Percentiles rank a stretch among this genome's conserved stretches.
These are phyloP conservation scores for Acer yangbiense DNA, from an alignment of 345 rosid species.

Conservation along the genomic window DNA sequence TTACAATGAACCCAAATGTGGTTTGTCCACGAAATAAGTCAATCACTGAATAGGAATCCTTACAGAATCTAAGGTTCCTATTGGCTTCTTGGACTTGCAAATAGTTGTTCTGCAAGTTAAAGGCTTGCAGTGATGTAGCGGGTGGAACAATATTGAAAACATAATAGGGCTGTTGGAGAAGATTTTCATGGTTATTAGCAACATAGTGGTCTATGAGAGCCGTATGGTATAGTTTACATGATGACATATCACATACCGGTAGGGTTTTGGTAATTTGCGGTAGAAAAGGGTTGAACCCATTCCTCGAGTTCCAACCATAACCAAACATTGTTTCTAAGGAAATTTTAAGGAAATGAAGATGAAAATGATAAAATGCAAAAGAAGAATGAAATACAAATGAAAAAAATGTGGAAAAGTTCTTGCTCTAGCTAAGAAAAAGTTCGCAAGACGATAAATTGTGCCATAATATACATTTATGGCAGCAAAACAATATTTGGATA, in stretches of 20 bases:
- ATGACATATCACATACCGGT: background rate
- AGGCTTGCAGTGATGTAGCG: background rate
- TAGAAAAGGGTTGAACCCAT: background rate
- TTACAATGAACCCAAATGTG: too few species aligned
- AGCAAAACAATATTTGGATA: background rate
- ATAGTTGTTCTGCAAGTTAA: background rate
- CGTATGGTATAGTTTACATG: background rate
- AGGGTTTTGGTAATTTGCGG: background rate
- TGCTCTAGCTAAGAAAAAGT: background rate
- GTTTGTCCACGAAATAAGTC: too few species aligned
- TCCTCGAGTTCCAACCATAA: background rate
- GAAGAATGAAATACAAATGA: background rate
- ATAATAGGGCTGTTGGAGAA: background rate
- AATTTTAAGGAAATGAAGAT: background rate
- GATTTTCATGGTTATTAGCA: background rate
- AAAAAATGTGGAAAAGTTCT: background rate
- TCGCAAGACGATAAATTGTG: background rate
- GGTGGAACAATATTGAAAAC: background rate
- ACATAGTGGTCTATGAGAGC: conserved; percentile 9
- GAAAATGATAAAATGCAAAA: too few species aligned
- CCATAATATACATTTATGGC: conserved; percentile 3
- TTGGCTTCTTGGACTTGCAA: background rate
- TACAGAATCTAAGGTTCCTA: background rate
- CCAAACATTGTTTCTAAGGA: conserved; percentile 5
- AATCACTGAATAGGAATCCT: too few species aligned